Evolutionary conservation across 2,329 filamentous ascomycete genomes (phyloP).

Genomic region (Curvularia verruculosa): DNA sequence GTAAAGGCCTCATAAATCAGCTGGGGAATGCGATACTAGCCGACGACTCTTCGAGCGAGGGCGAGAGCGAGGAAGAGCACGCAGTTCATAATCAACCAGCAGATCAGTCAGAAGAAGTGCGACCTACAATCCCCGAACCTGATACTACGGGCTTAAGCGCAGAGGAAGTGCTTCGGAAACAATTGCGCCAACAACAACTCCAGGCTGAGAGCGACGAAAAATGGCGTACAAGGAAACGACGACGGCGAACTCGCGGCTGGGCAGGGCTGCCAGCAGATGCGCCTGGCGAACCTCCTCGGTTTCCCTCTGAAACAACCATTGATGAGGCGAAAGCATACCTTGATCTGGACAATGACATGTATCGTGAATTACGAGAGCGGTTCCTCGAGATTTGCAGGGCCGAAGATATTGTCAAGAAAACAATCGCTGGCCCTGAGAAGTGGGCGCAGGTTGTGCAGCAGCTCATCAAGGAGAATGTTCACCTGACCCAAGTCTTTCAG

Average conservation of each 20-base stretch:
- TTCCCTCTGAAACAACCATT: conserved; percentile 81
- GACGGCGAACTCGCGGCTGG: conserved; percentile 71
- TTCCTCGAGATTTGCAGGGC: conserved; percentile 75
- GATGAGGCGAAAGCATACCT: conserved; percentile 77
- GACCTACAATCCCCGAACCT: conserved; percentile 9
- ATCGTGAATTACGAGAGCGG: conserved; percentile 67
- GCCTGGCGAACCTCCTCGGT: conserved; percentile 71
- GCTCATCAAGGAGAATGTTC: conserved; percentile 67
- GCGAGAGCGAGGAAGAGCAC: conserved; percentile 22
- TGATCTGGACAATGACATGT: conserved; percentile 66
- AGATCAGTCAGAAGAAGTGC: conserved; percentile 10
- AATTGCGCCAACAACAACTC: conserved; percentile 48
- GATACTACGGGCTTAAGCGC: conserved; percentile 23
- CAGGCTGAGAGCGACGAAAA: conserved; percentile 66
- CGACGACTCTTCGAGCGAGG: conserved; percentile 26
- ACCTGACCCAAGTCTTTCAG: conserved; percentile 68
- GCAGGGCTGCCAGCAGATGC: conserved; percentile 71
- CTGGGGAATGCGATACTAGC: conserved; percentile 38
- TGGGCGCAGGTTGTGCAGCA: conserved; percentile 75
- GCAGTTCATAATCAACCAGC: neutral
- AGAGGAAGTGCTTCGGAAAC: conserved; percentile 35
- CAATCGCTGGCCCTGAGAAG: conserved; percentile 70
- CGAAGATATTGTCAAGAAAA: conserved; percentile 74
- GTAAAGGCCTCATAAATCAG: conserved; percentile 33
- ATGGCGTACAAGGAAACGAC: conserved; percentile 68